Evolutionary conservation across 169 alveolate species (phyloP), one percentile per base, ranked within the genome.

Genomic region (Babesia sp.): DNA sequence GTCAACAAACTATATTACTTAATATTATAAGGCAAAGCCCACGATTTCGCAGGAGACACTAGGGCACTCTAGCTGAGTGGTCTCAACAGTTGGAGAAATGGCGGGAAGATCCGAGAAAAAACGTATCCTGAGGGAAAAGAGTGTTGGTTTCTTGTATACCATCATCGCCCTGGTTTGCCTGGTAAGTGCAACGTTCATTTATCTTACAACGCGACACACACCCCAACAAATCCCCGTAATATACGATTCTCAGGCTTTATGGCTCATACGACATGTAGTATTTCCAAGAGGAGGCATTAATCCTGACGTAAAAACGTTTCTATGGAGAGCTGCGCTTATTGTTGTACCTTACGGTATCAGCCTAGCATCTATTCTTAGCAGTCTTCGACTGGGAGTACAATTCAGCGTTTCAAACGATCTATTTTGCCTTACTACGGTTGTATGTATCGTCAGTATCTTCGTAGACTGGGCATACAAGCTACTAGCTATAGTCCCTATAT

Each of bases 91-190:
- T 56, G 24, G 3, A 64, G 45, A 46, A n/a, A 80, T 80, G 88
- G 88, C 88, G 26, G 63, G 71, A 18, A 57, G 71, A 37, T 80
- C 88, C 51, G 88, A 80, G 45, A 80, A 80, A 45, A 80, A 80
- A 53, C 88, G 88, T 29, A 28, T 55, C 26, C 46, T 48, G 9
- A 58, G 84, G 31, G 84, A 80, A 39, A 61, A 56, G 41, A 56
- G 22, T 29, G 56, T 71, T 0, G 83, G 84, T 16, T 56, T 51
- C 50, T 61, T 48, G 57, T 80, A 80, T 24, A 46, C 63, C 33
- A 31, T 64, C 2, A 12, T n/a, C 1, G 74, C 74, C 20, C 4
- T 50, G 31, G 4, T 64, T 22, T 64, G 74, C 54, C 22, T 3
- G 74, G 74, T 64, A 46, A 45, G 74, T 64, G 24, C 39, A 12